Base-by-base conservation (phyloP, 2,329 filamentous ascomycete species). In the Exophiala sp. region DNA sequence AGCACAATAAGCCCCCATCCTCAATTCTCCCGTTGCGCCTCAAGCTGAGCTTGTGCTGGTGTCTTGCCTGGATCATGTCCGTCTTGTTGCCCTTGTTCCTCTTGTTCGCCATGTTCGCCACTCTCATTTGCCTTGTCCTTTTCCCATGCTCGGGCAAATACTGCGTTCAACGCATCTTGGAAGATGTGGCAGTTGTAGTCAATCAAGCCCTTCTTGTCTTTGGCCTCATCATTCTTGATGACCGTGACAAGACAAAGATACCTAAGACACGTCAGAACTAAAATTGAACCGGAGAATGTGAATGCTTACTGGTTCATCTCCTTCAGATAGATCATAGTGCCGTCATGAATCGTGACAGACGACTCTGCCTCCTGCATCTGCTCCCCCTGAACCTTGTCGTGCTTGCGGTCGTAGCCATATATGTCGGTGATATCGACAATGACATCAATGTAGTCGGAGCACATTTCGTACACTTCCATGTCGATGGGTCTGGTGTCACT, bases 371-470 rank as follows among this genome's bases (percentile, higher is more conserved):
- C 77, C 43, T 74, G 73, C 40, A 70, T 69, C 59, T 73, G 71
- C 5, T 70, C 68, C 1, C 70, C 70, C 42, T 66, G 60, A 43
- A 64, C 43, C 63, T 66, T 64, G 34, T 67, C 59, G 16, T 63
- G 59, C 24, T 43, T 52, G 40, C 60, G 52, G 18, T 51, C 52
- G 9, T 65, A 97, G 39, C 90, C 91, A 65, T 96, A 98, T 32
- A 98, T 85, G 65, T 97, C 91, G 22, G 88, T 93, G 46, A 97
- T 86, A 66, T 98, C 93, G 51, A 97, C 91, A 55, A 98, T 95
- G 53, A 97, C 89, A 67, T 98, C 93, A 60, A 98, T 96, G 66
- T 95, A 97, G 66, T 98, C 93, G 43, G 88, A 95, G 72, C 93
- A 98, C 64, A 97, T 95, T 71, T 97, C 93, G 68, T 98, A 98